Evolutionary conservation across 768 basidiomycete genomes (phyloP), one percentile per base, ranked within the genome.

Genomic region (Serpula lacrymans): DNA sequence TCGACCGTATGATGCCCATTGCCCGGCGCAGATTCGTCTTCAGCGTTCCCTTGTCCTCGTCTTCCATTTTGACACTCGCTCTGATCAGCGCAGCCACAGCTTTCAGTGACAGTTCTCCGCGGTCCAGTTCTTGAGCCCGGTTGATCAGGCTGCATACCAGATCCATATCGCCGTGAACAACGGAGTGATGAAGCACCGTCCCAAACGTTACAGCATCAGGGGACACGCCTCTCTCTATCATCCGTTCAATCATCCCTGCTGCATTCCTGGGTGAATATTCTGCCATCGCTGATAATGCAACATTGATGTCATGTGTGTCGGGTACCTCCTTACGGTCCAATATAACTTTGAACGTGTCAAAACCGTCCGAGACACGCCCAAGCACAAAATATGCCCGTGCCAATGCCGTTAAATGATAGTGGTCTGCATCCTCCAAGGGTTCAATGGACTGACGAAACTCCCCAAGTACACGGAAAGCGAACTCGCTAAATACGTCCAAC

Each of bases 251-350:
- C 50, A 80, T 63, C 13, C 45, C 50, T 16, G 61, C 63, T 1
- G 78, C 85, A 12, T 51, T 51, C 9, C 60, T 59, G 16, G 81
- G 74, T 30, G 72, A 61, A 46, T 70, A 56, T 42, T 68, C 63
- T 20, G 82, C 74, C 37, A 84, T 57, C 8, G 71, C 74, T 3
- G 68, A 65, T 40, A 88, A 67, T 28, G 70, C 71, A 35, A 88
- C 74, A 50, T 84, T 85, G 36, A 84, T 62, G 52, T 88, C 85
- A 52, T 76, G 64, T 27, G 72, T 47, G 56, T 87, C 82, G 12
- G 82, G 82, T 37, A 72, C 51, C 53, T 81, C 74, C 41, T 54
- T 59, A 35, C 78, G 75, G 17, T 56, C 47, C 28, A 77, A 53
- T 26, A 84, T 53, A 40, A 71, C 41, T 37, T 62, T 64, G 50